These are phyloP conservation scores for Hippophae rhamnoides DNA, from an alignment of 306 rosid genomes.

Conservation along the genomic window DNA sequence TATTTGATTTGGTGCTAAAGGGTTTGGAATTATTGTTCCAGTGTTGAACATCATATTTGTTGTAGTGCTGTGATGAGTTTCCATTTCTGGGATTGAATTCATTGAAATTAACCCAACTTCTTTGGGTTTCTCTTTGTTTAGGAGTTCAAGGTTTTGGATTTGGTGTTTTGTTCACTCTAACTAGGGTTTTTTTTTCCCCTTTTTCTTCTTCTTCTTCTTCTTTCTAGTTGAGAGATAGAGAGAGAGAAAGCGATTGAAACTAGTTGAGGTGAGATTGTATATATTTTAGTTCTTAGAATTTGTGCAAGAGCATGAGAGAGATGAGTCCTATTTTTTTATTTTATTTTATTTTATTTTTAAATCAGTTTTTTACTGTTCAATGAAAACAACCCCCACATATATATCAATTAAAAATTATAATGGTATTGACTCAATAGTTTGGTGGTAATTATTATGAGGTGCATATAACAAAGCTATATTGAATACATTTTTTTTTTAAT, in stretches of 20 bases:
- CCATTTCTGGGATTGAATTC: conserved; percentile 70
- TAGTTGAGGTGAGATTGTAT: conserved; percentile 3
- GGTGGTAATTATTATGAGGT: too few species aligned
- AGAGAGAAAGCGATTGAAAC: not conserved
- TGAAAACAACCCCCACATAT: conserved; percentile 34
- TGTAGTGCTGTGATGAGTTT: conserved; percentile 35
- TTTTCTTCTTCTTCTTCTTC: conserved; percentile 20
- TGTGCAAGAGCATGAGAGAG: conserved; percentile 17
- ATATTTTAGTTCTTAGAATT: conserved; percentile 27
- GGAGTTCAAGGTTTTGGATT: too few species aligned
- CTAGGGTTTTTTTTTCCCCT: conserved; percentile 28
- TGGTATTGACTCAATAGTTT: too few species aligned
- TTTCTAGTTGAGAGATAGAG: conserved; percentile 10
- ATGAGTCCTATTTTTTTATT: too few species aligned
- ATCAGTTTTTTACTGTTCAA: conserved; percentile 27
- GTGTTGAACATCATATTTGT: conserved; percentile 9
- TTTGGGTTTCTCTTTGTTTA: too few species aligned
- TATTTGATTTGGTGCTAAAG: too few species aligned
- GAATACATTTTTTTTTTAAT: too few species aligned
- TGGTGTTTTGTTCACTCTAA: not conserved
- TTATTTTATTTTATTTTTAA: conserved; percentile 2
- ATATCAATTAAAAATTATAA: not conserved
- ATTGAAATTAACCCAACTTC: conserved; percentile 15
- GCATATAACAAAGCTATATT: too few species aligned
- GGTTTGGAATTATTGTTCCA: not conserved